These are phyloP conservation scores for Bryum argenteum DNA, from an alignment of 225 moss, liverwort and hornwort species.

Conservation along the genomic window DNA sequence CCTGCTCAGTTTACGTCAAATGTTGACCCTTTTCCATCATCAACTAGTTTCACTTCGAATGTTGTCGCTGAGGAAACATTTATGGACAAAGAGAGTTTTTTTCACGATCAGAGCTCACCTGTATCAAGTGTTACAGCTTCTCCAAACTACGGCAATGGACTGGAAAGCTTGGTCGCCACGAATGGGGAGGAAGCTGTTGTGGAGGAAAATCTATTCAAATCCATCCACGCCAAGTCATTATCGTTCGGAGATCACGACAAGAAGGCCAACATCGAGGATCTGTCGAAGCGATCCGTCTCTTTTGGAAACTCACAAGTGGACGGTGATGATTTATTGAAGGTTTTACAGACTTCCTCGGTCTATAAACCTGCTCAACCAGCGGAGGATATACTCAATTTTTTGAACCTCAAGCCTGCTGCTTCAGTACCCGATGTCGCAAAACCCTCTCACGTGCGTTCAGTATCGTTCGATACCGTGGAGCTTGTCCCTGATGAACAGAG, in stretches of 20 bases:
- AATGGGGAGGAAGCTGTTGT: conserved; percentile 21
- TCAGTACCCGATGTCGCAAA: conserved; percentile 7
- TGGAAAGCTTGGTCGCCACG: conserved; percentile 37
- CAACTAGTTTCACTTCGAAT: conserved; percentile 32
- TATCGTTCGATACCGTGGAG: conserved; percentile 49
- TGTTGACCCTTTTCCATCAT: conserved; percentile 25
- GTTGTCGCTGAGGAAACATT: conserved; percentile 12
- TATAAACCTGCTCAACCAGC: conserved; percentile 11
- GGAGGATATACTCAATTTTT: conserved; percentile 51
- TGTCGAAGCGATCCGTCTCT: conserved; percentile 42
- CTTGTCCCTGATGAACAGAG: conserved; percentile 54
- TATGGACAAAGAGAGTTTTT: conserved; percentile 40
- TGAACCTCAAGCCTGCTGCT: conserved; percentile 55
- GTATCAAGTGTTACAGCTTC: conserved; percentile 8
- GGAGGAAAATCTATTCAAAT: conserved; percentile 36
- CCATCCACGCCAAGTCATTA: conserved; percentile 36
- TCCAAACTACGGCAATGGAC: conserved; percentile 27
- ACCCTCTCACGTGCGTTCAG: conserved; percentile 39
- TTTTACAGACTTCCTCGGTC: conserved; percentile 38
- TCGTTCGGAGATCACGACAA: conserved; percentile 42
- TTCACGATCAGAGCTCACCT: conserved; percentile 51
- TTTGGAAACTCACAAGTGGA: conserved; percentile 33
- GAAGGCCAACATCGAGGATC: conserved; percentile 35
- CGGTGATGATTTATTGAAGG: conserved; percentile 37
- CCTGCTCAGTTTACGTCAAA: conserved; percentile 33